Conservation (phyloP, 345 rosid genomes). For the Populus tremula region DNA sequence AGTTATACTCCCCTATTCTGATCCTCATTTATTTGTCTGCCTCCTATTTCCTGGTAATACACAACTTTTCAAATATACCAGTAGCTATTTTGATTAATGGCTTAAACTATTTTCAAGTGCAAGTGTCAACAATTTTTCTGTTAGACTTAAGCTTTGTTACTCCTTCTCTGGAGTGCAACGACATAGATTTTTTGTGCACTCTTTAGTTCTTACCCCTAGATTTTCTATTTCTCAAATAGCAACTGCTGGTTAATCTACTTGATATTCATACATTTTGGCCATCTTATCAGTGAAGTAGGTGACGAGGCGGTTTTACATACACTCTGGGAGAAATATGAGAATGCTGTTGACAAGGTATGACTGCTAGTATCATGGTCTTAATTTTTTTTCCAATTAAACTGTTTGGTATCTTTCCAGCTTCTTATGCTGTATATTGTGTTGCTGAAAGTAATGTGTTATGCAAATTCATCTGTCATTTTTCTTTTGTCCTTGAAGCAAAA, state of each 20-base stretch:
- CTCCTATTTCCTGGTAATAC: too few relatives aligned
- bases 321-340: constrained; percentile 55
- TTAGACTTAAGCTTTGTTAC: neutral
- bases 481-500: too few relatives aligned
- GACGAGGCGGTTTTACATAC: constrained; percentile 49
- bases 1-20: too few relatives aligned
- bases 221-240: neutral
- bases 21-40: too few relatives aligned
- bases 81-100: too few relatives aligned
- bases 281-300: constrained; percentile 47
- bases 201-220: constrained; percentile 2
- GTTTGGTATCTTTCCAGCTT: neutral
- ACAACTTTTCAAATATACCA: too few relatives aligned
- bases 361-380: neutral
- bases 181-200: neutral
- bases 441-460: too few relatives aligned
- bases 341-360: constrained; percentile 51
- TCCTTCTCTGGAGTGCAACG: neutral
- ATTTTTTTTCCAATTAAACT: neutral
- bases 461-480: too few relatives aligned
- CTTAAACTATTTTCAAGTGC: too few relatives aligned
- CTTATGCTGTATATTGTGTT: too few relatives aligned
- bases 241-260: neutral
- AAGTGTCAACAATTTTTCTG: too few relatives aligned
- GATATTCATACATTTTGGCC: neutral